Evolutionary conservation across 306 rosid genomes (phyloP).

Genomic region (Cicer chorassanicum): DNA sequence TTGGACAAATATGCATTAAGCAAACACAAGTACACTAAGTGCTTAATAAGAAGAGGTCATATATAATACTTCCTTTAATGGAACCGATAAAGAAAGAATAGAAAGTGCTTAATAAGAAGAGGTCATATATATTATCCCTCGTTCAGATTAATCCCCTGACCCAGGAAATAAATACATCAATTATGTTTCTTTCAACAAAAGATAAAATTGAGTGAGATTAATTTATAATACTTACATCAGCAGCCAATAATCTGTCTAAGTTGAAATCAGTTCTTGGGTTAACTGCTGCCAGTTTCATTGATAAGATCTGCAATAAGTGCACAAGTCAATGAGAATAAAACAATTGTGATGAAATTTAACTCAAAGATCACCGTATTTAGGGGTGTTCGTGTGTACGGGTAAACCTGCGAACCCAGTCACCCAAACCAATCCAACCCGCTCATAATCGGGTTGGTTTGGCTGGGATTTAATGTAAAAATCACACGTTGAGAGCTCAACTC

Average conservation of each 20-base stretch:
- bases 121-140: conserved; percentile 20
- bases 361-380: conserved; percentile 14
- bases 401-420: no score
- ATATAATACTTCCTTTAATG: neutral
- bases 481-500: no score
- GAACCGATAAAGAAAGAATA: conserved; percentile 23
- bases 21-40: conserved; percentile 25
- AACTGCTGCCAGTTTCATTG: conserved; percentile 93
- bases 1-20: conserved; percentile 32
- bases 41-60: conserved; percentile 19
- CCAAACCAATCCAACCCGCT: no score
- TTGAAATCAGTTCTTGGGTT: conserved; percentile 84
- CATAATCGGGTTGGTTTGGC: no score
- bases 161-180: conserved; percentile 1
- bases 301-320: conserved; percentile 71
- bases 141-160: conserved; percentile 33
- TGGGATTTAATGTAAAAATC: no score
- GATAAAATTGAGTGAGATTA: neutral
- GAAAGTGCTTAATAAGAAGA: conserved; percentile 13
- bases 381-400: no score
- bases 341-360: conserved; percentile 33
- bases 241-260: conserved; percentile 72
- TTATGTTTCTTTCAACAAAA: neutral
- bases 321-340: conserved; percentile 42
- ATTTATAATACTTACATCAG: conserved; percentile 66